A percentile compares a stretch with the other conserved stretches of the same genome.
phyloP scores from a whole-genome alignment of 108 stramenopile genomes.

The Cyclotella baltica region DNA sequence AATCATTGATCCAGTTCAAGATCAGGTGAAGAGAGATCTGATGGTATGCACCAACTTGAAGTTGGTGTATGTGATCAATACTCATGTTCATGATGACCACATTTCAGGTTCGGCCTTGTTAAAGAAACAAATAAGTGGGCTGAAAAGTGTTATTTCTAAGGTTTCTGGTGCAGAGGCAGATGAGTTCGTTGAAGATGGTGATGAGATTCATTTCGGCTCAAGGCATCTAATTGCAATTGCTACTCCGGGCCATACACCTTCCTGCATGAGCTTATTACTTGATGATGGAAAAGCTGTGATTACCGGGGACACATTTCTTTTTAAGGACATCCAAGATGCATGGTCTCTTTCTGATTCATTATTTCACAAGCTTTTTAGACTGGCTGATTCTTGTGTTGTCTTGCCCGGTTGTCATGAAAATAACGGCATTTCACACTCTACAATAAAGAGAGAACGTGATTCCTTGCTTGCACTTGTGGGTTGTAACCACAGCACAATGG shows the following conservation, averaged over 20 bases:
- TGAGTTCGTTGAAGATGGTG: conserved; percentile 65
- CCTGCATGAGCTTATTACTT: conserved; percentile 81
- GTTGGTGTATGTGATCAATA: conserved; percentile 82
- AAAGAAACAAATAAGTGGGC: conserved; percentile 64
- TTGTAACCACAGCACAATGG: conserved; percentile 78
- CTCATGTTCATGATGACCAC: conserved; percentile 89
- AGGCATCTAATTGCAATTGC: conserved; percentile 64
- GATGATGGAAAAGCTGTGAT: conserved; percentile 87
- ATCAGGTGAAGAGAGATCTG: conserved; percentile 84
- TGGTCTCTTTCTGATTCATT: conserved; percentile 72
- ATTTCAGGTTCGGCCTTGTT: conserved; percentile 85
- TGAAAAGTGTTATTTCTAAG: conserved; percentile 80
- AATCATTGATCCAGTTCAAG: conserved; percentile 91
- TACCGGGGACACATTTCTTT: conserved; percentile 89
- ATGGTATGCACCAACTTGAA: conserved; percentile 72
- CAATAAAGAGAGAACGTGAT: conserved; percentile 77
- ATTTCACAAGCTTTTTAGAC: conserved; percentile 75
- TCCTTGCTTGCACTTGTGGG: conserved; percentile 73
- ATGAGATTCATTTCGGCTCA: conserved; percentile 75
- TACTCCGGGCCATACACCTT: conserved; percentile 93
- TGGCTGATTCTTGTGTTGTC: conserved; percentile 76
- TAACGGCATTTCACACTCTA: conserved; percentile 63
- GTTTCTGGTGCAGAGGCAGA: conserved; percentile 78
- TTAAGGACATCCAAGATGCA: conserved; percentile 85
- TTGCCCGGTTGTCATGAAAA: conserved; percentile 94